These are phyloP conservation scores for Candida sp. DNA, from an alignment of 1,139 yeast genomes.

Conservation along the genomic window DNA sequence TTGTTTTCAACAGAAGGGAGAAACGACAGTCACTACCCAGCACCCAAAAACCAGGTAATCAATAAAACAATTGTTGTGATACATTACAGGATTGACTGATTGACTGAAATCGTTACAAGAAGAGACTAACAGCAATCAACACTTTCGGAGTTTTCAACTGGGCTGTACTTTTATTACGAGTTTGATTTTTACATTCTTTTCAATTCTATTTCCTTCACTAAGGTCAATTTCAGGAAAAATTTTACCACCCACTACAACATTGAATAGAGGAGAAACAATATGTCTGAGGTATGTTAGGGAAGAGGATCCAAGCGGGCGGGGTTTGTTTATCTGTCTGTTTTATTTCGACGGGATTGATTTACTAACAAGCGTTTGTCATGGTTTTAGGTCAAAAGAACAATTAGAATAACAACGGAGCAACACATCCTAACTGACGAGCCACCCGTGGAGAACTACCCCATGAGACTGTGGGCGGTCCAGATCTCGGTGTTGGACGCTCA, in stretches of 20 bases:
- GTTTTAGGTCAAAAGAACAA: constrained; percentile 74
- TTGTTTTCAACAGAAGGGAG: neutral
- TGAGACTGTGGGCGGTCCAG: constrained; percentile 91
- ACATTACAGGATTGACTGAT: neutral
- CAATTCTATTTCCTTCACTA: neutral
- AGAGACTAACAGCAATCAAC: neutral
- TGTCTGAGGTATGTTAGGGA: constrained; percentile 16
- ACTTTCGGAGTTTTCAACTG: neutral
- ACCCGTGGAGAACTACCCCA: constrained; percentile 92
- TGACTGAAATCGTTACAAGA: neutral
- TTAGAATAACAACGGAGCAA: constrained; percentile 89
- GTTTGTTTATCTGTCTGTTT: neutral
- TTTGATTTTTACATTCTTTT: neutral
- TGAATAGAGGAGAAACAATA: neutral
- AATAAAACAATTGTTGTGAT: neutral
- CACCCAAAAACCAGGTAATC: neutral
- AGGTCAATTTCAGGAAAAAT: neutral
- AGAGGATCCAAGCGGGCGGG: neutral
- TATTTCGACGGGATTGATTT: neutral
- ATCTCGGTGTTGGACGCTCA: constrained; percentile 75
- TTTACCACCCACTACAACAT: neutral
- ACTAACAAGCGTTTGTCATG: constrained; percentile 16
- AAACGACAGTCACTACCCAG: neutral
- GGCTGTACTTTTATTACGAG: neutral
- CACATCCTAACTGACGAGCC: constrained; percentile 84